These are phyloP conservation scores for Thinopyrum obtusiflorum DNA, from an alignment of 202 grass and related monocot species.

Conservation along the genomic window DNA sequence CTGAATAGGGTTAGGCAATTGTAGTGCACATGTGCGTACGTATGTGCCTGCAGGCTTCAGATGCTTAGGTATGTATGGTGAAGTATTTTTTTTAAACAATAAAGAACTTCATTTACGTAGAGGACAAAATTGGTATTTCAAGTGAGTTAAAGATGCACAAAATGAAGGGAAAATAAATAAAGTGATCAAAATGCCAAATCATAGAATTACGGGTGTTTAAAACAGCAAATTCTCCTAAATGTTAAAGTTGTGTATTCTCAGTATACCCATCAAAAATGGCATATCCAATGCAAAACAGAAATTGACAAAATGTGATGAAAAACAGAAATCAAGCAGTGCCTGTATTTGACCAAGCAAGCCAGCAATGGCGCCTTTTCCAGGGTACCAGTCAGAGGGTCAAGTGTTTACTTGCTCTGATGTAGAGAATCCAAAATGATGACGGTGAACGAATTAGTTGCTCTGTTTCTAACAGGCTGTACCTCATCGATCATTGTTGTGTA, in stretches of 20 bases:
- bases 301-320: neutral
- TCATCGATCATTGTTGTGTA: neutral
- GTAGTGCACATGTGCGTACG: neutral
- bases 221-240: neutral
- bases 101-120: neutral
- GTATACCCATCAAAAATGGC: neutral
- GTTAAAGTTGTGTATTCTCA: neutral
- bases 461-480: neutral
- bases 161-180: neutral
- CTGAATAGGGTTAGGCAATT: neutral
- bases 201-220: neutral
- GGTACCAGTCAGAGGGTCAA: neutral
- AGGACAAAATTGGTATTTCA: neutral
- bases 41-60: neutral
- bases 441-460: neutral
- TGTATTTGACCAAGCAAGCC: neutral
- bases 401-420: neutral
- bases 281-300: neutral
- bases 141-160: neutral
- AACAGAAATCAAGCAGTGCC: neutral
- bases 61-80: neutral
- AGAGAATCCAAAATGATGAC: slow-evolving; percentile 1
- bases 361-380: neutral
- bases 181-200: neutral
- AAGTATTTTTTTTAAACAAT: neutral